Evolutionary conservation across 2,329 filamentous ascomycete species (phyloP), one percentile per base, ranked within the genome.

Genomic region (Ophiostoma perfectum): DNA sequence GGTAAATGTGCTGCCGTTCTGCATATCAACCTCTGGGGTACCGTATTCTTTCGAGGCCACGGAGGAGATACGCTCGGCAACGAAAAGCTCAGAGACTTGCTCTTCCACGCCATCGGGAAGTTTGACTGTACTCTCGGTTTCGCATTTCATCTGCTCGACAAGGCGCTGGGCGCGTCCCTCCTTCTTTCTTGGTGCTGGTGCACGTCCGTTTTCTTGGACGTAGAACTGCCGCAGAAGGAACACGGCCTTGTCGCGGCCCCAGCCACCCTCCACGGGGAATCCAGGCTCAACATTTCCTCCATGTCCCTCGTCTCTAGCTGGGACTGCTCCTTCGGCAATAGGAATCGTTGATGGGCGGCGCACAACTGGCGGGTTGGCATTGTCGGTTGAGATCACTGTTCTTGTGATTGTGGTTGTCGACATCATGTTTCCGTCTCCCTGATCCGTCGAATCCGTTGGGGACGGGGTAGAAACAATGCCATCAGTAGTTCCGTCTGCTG

Each of bases 201-300:
- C 92, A 83, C 95, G 91, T 72, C 91, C 92, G 78, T 99, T 99
- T 79, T 99, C 93, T 79, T 99, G 95, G 44, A 99, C 91, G 77
- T 99, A 99, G 78, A 99, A 99, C 70, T 94, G 88, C 72, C 96
- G 86, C 72, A 99, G 82, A 73, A 99, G 80, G 78, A 94, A 93
- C 70, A 99, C 96, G 4, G 95, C 94, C 76, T 98, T 94, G 75
- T 97, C 91, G 64, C 92, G 87, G 74, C 92, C 92, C 81, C 96
- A 89, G 0, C 93, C 94, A 52, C 93, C 92, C 76, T 93, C 89
- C 68, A 92, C 92, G 63, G 90, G 88, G 76, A 91, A 97, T 5
- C 91, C 88, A 9, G 82, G 83, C 76, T 97, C 93, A 63, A 96
- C 85, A 72, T 89, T 90, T 36, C 86, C 85, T 68, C 89, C 90